Evolutionary conservation across 192 early-diverging fungal genomes (phyloP).

Genomic region (Phycomyces blakesleeanus): DNA sequence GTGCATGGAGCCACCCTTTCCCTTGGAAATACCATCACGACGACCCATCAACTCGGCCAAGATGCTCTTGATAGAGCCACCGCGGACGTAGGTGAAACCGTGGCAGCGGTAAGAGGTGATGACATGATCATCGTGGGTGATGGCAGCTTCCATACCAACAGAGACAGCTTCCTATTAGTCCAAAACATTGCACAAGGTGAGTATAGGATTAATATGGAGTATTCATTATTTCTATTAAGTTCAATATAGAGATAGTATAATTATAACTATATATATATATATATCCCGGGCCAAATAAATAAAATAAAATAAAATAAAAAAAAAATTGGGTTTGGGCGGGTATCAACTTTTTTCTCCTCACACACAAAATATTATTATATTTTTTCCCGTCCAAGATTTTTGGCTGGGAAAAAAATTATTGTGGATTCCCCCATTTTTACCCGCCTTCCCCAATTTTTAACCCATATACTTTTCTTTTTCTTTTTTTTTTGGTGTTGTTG

Average conservation of each 20-base stretch:
- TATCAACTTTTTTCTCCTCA: neutral
- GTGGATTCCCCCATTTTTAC: constrained; percentile 26
- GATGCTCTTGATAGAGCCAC: constrained; percentile 58
- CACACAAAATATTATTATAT: constrained; percentile 2
- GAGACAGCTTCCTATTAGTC: constrained; percentile 75
- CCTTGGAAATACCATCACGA: constrained; percentile 78
- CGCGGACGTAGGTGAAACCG: constrained; percentile 91
- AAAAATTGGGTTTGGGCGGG: neutral
- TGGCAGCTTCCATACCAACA: constrained; percentile 90
- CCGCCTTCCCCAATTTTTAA: constrained; percentile 6
- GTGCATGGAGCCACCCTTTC: constrained; percentile 99
- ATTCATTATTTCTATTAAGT: too few species aligned
- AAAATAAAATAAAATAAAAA: neutral
- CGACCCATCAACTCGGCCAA: constrained; percentile 84
- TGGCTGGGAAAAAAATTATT: neutral
- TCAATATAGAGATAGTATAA: too few species aligned
- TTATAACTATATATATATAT: too few species aligned
- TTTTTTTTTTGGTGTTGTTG: neutral
- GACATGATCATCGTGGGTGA: constrained; percentile 82
- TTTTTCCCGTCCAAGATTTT: neutral
- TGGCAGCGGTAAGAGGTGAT: constrained; percentile 99
- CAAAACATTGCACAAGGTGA: too few species aligned
- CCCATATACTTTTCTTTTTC: constrained; percentile 4
- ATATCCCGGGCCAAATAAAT: neutral
- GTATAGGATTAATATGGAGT: neutral